These are phyloP conservation scores for Albatrellus sp. DNA, from an alignment of 1,284 basidiomycete species.

Conservation along the genomic window DNA sequence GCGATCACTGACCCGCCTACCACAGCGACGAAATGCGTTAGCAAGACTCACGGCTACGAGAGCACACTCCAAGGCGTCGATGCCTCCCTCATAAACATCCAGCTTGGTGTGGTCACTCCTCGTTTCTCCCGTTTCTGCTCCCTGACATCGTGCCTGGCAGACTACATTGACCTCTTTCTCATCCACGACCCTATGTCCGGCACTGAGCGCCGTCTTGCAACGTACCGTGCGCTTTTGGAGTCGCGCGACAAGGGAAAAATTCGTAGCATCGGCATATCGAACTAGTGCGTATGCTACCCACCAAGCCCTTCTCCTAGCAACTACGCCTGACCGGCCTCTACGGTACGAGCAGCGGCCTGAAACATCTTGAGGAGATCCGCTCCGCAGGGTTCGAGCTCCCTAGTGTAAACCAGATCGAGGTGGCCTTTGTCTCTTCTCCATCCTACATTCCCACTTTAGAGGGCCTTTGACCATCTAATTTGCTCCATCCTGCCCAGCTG, in stretches of 20 bases:
- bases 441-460: not conserved
- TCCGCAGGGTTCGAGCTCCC: slow-evolving; percentile 50
- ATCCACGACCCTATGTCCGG: slow-evolving; percentile 51
- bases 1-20: not conserved
- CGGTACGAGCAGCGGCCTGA: slow-evolving; percentile 37
- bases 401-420: slow-evolving; percentile 80
- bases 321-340: not conserved
- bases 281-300: slow-evolving; percentile 31
- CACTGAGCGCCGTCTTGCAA: slow-evolving; percentile 27
- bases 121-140: too few relatives aligned
- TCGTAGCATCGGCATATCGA: slow-evolving; percentile 47
- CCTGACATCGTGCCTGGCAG: slow-evolving; percentile 13
- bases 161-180: slow-evolving; percentile 61
- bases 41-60: slow-evolving; percentile 44
- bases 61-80: slow-evolving; percentile 43
- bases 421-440: slow-evolving; percentile 13
- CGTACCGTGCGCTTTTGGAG: slow-evolving; percentile 31
- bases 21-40: slow-evolving; percentile 48
- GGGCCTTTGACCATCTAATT: too few relatives aligned
- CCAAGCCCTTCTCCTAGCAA: not conserved
- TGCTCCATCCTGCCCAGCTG: slow-evolving; percentile 28
- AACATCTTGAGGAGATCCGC: slow-evolving; percentile 70
- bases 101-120: slow-evolving; percentile 28
- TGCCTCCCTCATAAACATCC: slow-evolving; percentile 40
- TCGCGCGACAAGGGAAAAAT: slow-evolving; percentile 38